These are phyloP conservation scores for Ambispora gerdemannii DNA, from an alignment of 192 early-diverging fungal genomes.

Conservation along the genomic window DNA sequence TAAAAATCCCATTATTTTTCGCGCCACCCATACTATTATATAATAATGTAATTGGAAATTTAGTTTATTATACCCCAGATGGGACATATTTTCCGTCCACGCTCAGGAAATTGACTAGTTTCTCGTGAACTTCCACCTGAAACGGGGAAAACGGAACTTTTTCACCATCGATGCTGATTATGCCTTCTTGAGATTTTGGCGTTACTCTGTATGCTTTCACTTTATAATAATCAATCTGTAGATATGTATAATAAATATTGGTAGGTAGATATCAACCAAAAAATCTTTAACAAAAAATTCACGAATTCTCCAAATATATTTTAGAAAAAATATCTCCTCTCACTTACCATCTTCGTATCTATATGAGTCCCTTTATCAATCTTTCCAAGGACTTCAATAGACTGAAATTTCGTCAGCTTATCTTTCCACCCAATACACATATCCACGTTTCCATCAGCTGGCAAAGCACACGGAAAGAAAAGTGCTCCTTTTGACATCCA, in stretches of 20 bases:
- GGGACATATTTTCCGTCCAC: slow-evolving; percentile 42
- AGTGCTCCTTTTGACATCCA: slow-evolving; percentile 45
- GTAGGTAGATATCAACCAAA: neutral
- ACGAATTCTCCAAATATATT: neutral
- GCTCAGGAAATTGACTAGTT: slow-evolving; percentile 42
- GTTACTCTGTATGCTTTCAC: slow-evolving; percentile 54
- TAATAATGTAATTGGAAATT: neutral
- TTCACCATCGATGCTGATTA: slow-evolving; percentile 57
- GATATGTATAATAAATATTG: neutral
- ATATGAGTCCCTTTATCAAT: slow-evolving; percentile 50
- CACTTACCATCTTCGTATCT: slow-evolving; percentile 41
- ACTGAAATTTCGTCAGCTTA: slow-evolving; percentile 31
- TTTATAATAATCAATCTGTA: slow-evolving; percentile 56
- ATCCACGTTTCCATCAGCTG: slow-evolving; percentile 53
- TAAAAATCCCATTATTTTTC: too few relatives aligned
- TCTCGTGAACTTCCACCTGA: slow-evolving; percentile 56
- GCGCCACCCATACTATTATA: too few relatives aligned
- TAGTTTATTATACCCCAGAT: neutral
- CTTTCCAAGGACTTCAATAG: slow-evolving; percentile 39
- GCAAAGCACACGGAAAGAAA: slow-evolving; percentile 49
- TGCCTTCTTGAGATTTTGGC: slow-evolving; percentile 38
- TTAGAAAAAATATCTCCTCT: neutral
- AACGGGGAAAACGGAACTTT: slow-evolving; percentile 49
- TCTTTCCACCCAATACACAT: slow-evolving; percentile 40
- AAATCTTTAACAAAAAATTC: neutral